Conservation (phyloP, 139 green algal genomes). For the Marvania coccoides region DNA sequence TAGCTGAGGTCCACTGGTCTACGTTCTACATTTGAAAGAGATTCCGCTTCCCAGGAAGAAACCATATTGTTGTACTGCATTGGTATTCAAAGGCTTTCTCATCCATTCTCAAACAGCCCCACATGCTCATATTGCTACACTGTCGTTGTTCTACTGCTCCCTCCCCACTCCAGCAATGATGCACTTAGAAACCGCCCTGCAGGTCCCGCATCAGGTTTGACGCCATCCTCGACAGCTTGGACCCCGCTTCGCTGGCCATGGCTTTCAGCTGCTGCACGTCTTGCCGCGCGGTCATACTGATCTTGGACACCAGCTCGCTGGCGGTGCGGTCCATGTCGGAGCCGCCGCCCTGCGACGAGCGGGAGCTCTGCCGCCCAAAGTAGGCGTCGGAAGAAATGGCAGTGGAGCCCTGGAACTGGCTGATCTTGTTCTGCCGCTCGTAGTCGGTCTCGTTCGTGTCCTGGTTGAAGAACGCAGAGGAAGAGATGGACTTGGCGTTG, state of each 20-base stretch:
- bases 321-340: constrained; percentile 54
- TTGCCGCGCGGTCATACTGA: constrained; percentile 60
- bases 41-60: no score
- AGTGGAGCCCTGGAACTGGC: constrained; percentile 44
- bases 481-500: constrained; percentile 87
- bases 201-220: constrained; percentile 66
- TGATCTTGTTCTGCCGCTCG: constrained; percentile 30
- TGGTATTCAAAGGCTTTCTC: no score
- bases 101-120: no score
- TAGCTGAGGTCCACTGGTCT: no score
- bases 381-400: constrained; percentile 78
- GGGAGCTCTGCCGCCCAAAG: constrained; percentile 42
- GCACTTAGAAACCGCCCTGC: constrained; percentile 28
- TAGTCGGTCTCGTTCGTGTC: constrained; percentile 33
- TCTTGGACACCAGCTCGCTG: constrained; percentile 65
- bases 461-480: constrained; percentile 38
- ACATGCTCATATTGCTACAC: no score
- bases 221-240: constrained; percentile 59
- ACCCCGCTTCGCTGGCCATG: constrained; percentile 44
- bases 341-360: background rate
- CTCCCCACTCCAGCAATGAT: no score
- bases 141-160: no score
- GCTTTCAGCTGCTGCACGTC: constrained; percentile 64
- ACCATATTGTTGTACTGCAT: no score
- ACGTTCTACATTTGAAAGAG: no score